phyloP scores from a whole-genome alignment of 139 green algal species.

The Eudorina sp. region DNA sequence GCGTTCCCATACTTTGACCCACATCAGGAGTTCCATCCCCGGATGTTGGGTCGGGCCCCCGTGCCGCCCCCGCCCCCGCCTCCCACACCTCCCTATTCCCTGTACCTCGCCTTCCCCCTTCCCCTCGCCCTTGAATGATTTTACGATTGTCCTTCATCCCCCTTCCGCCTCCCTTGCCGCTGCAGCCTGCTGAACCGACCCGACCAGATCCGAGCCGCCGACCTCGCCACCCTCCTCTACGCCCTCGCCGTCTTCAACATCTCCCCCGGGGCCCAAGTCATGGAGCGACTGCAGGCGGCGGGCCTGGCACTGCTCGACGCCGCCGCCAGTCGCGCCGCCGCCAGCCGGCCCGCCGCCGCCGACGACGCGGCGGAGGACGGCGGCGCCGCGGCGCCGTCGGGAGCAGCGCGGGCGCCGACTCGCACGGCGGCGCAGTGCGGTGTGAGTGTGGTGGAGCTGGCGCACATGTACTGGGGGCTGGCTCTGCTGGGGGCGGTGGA shows the following conservation, averaged over 20 bases:
- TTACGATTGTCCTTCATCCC: too few relatives aligned
- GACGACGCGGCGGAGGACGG: not conserved
- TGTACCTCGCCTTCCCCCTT: too few relatives aligned
- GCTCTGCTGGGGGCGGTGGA: conserved; percentile 47
- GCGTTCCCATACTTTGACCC: too few relatives aligned
- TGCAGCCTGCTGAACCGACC: conserved; percentile 18
- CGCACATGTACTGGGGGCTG: conserved; percentile 55
- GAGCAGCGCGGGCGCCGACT: not conserved
- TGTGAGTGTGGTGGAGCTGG: conserved; percentile 53
- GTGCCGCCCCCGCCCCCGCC: too few relatives aligned
- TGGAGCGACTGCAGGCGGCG: not conserved
- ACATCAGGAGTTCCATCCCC: too few relatives aligned
- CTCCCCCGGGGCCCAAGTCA: not conserved
- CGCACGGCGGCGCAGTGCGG: not conserved
- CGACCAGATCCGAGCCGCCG: conserved; percentile 17
- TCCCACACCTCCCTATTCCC: too few relatives aligned
- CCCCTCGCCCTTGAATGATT: too few relatives aligned
- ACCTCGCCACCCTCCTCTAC: conserved; percentile 50
- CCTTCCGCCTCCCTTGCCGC: too few relatives aligned
- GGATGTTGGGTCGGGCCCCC: too few relatives aligned
- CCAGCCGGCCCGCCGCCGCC: not conserved
- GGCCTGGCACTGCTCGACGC: not conserved
- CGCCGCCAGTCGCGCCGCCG: not conserved
- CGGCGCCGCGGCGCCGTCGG: not conserved
- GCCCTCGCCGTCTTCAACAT: conserved; percentile 52